Conservation (phyloP, 2,329 filamentous ascomycete species). For the Cladosporium sp. region DNA sequence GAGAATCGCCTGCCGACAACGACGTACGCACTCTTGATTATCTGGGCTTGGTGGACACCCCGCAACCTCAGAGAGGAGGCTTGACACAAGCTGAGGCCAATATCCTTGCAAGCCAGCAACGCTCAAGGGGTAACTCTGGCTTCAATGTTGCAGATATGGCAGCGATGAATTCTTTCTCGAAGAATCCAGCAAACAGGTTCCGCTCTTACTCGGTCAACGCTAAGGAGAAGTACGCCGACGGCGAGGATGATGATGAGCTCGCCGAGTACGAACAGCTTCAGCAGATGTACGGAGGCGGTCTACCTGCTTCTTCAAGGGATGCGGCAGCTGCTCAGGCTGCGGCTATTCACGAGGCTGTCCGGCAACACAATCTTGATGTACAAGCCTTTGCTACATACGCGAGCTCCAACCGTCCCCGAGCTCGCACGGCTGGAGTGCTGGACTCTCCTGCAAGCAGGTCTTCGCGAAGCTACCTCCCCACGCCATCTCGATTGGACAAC, state of each 20-base stretch:
- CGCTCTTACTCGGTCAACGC: conserved; percentile 98
- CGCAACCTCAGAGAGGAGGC: conserved; percentile 71
- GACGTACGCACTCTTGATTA: conserved; percentile 95
- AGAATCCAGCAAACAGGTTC: conserved; percentile 73
- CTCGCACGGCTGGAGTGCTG: conserved; percentile 84
- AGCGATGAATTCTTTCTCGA: conserved; percentile 70
- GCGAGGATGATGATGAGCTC: conserved; percentile 66
- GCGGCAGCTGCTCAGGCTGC: conserved; percentile 54
- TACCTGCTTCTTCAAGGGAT: conserved; percentile 52
- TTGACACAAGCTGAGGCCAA: conserved; percentile 58
- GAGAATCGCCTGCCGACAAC: conserved; percentile 76
- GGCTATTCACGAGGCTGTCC: conserved; percentile 66
- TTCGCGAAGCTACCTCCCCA: conserved; percentile 68
- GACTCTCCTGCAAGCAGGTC: conserved; percentile 66
- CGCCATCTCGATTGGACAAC: conserved; percentile 69
- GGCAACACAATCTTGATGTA: conserved; percentile 87
- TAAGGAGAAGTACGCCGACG: conserved; percentile 93
- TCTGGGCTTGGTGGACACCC: conserved; percentile 87
- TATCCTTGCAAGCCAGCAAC: conserved; percentile 47
- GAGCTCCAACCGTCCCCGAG: conserved; percentile 74
- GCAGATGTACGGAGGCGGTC: conserved; percentile 51
- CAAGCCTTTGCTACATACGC: conserved; percentile 87
- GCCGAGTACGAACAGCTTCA: conserved; percentile 50
- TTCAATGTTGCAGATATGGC: conserved; percentile 67
- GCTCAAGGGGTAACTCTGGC: conserved; percentile 44